Conservation (phyloP, 2,329 filamentous ascomycete genomes). For the Colletotrichum scovillei region DNA sequence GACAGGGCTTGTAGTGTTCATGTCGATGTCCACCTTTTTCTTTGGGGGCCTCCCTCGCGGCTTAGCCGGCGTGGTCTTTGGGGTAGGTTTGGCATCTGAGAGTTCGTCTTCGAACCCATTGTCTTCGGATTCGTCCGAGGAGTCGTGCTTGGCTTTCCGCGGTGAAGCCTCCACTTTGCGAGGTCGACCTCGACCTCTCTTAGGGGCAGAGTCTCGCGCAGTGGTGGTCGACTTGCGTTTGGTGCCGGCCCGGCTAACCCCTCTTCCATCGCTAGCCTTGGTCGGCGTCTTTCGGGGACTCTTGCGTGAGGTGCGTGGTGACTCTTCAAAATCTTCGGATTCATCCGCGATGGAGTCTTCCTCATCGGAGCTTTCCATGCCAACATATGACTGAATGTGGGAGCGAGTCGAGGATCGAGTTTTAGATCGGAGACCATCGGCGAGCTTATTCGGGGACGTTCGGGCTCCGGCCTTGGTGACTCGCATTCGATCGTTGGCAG, state of each 20-base stretch:
- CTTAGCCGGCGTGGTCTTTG: not conserved
- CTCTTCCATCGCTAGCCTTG: not conserved
- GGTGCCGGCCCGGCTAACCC: too few species aligned
- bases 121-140: slow-evolving; percentile 5
- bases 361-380: slow-evolving; percentile 8
- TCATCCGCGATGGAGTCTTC: slow-evolving; percentile 7
- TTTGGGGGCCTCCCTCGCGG: not conserved
- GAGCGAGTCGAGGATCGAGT: slow-evolving; percentile 9
- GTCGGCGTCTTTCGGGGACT: not conserved
- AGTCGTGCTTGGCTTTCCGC: not conserved
- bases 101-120: not conserved
- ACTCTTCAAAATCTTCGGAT: not conserved
- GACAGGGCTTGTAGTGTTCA: slow-evolving; percentile 5
- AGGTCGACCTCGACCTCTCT: not conserved
- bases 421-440: not conserved
- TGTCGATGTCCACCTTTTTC: not conserved
- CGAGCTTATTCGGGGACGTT: not conserved
- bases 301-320: not conserved
- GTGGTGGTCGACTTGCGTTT: not conserved
- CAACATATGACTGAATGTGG: slow-evolving; percentile 3
- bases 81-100: not conserved
- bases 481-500: not conserved
- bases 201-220: not conserved
- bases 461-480: slow-evolving; percentile 9
- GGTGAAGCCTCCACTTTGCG: not conserved